These are phyloP conservation scores for Bipolaris bicolor DNA, from an alignment of 2,329 filamentous ascomycete species.

Conservation along the genomic window DNA sequence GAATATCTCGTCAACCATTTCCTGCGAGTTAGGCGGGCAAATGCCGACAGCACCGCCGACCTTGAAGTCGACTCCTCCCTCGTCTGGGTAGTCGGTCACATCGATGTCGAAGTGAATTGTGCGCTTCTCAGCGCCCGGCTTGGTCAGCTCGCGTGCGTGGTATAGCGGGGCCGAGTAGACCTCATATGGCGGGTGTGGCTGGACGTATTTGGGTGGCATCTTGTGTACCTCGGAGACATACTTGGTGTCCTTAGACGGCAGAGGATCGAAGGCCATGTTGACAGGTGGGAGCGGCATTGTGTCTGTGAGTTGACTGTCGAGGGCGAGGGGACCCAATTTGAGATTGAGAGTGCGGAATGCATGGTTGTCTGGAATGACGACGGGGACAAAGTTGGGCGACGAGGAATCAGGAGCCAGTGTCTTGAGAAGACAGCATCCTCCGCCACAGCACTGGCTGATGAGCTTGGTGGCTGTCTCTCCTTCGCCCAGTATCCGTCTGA, in stretches of 20 bases:
- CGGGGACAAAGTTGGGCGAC: conserved; percentile 53
- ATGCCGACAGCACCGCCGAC: conserved; percentile 96
- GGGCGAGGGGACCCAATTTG: conserved; percentile 74
- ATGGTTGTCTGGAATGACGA: conserved; percentile 74
- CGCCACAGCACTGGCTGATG: conserved; percentile 68
- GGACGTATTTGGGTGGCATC: conserved; percentile 86
- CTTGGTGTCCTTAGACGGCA: conserved; percentile 53
- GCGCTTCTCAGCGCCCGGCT: conserved; percentile 87
- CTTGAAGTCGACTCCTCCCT: conserved; percentile 87
- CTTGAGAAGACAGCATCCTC: conserved; percentile 68
- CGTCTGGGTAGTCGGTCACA: conserved; percentile 89
- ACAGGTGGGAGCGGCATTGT: conserved; percentile 75
- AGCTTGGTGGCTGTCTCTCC: conserved; percentile 63
- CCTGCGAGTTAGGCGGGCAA: conserved; percentile 81
- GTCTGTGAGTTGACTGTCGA: conserved; percentile 72
- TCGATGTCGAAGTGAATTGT: conserved; percentile 98
- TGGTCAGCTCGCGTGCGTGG: conserved; percentile 84
- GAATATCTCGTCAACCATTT: conserved; percentile 81
- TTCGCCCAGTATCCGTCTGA: conserved; percentile 63
- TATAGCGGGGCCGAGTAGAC: conserved; percentile 90
- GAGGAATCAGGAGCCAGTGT: conserved; percentile 57
- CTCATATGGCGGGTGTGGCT: conserved; percentile 91
- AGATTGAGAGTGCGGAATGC: conserved; percentile 82
- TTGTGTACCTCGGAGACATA: conserved; percentile 54
- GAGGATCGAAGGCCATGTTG: conserved; percentile 72